Base-by-base conservation (phyloP, 306 rosid species). In the Cicer chorassanicum region DNA sequence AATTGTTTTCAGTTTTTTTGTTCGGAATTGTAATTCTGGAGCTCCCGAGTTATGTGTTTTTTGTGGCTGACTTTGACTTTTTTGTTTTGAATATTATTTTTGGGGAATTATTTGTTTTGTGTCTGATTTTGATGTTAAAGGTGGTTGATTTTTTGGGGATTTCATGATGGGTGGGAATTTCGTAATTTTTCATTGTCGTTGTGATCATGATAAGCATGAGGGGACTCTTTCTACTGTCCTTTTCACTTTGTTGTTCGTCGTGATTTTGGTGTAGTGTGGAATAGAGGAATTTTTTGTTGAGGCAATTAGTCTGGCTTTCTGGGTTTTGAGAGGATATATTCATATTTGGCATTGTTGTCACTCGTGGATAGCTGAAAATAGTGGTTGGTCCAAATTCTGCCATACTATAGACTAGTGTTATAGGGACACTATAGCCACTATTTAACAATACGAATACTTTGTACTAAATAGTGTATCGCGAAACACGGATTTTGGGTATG, bases 11-110 rank as follows among this genome's bases (percentile, higher is more conserved):
- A 0, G 11, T 11, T 84, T 73, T 42, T 42, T 34, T 9, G 12
- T 12, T 75, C 19, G 44, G 59, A 65, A 70, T 68, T 84, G 29
- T 36, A 49, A 77, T 72, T 65, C 60, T 49, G 16, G 19, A 39
- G 68, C 29, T 73, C 43, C 69, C 0, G n/a, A 61, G 21, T 74
- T 74, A 2, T 9, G 50, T 21, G 11, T 64, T 64, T 65, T 57
- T 7, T 1, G 6, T 50, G 63, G 68, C 38, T 72, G 68, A n/a
- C 19, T 57, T 51, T 51, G 59, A 54, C 5, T n/a, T 24, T 38
- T 18, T 9, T 67, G 5, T 9, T 11, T 12, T 38, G n/a, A 1
- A 67, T 70, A 2, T 76, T 43, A 6, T 34, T 75, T 80, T 72
- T 2, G 70, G 50, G 14, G 44, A 73, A 42, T 48, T 78, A 3